Base-by-base conservation (phyloP, 75 land plant genomes). In the Picea glauca region DNA sequence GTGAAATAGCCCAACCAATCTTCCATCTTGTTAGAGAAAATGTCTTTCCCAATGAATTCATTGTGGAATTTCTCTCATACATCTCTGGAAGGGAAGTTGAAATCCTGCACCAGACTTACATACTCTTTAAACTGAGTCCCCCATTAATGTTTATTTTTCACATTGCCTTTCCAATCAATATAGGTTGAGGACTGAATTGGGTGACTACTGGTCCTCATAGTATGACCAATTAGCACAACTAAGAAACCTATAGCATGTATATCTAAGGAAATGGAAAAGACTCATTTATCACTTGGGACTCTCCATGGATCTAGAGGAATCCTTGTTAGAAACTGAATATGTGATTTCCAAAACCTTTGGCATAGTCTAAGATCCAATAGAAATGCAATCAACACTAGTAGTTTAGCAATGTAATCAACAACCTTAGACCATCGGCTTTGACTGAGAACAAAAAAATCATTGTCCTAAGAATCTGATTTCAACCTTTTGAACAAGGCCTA, bases 11-110 rank as follows among this genome's bases (percentile, higher is more conserved):
- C 99, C 99, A 96, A 31, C 99, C 99, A 46, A 95, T 91, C 79
- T 97, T 97, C 99, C 98, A 97, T 1, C 99, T 96, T 13, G 99
- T 97, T 58, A 97, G 80, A 54, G 99, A 97, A 77, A 94, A 97
- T 18, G 99, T 97, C 84, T 97, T 95, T 72, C 99, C 99, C 32
- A 97, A 78, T 4, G 99, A 97, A 78, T 94, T 97, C 90, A 97
- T 75, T 21, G 98, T 97, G 31, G 93, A 94, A 1, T 96, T 97
- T 31, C 96, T 83, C 80, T 97, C 98, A 75, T 81, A 97, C 99
- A 94, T 97, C 21, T 93, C 94, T 23, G 43, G 91, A 91, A 40
- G 89, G 84, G 32, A 92, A 75, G 83, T 85, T 89, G 62, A 89
- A 81, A 79, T 89, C 94, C 81, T 92, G 88, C 40, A 89, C 88